Percentiles rank a stretch among this genome's conserved stretches.
Conservation (phyloP, 2,329 filamentous ascomycete species). For the Coniochaeta pulveracea region DNA sequence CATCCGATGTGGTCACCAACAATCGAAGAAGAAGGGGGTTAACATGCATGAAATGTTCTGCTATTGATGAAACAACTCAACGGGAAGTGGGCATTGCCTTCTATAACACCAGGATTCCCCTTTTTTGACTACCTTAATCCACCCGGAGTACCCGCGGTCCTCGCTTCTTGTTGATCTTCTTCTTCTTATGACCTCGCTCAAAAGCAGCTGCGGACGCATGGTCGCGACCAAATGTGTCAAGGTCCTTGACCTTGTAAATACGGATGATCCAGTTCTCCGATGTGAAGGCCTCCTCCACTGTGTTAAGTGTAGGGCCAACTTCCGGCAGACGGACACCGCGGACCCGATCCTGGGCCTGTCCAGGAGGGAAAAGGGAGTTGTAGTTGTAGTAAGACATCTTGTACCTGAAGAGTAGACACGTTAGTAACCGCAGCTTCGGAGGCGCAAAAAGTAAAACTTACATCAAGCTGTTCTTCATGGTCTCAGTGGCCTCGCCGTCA, state of each 20-base stretch:
- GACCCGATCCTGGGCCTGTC: slow-evolving; percentile 84
- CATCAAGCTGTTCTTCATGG: slow-evolving; percentile 99
- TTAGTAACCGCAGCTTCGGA: not conserved
- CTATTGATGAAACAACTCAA: no score
- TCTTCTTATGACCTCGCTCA: slow-evolving; percentile 74
- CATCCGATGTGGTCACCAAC: no score
- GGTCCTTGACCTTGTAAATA: slow-evolving; percentile 99
- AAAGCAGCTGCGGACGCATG: slow-evolving; percentile 61
- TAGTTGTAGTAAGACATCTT: slow-evolving; percentile 99
- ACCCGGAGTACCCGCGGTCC: slow-evolving; percentile 62
- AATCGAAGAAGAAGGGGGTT: no score
- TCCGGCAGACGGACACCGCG: slow-evolving; percentile 73
- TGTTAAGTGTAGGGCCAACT: slow-evolving; percentile 73
- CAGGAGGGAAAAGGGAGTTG: slow-evolving; percentile 78
- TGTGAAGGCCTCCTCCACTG: slow-evolving; percentile 92
- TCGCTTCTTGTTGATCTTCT: slow-evolving; percentile 61
- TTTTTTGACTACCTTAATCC: slow-evolving; percentile 37
- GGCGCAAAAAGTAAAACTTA: slow-evolving; percentile 35
- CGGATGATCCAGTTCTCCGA: slow-evolving; percentile 99
- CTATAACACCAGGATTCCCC: no score
- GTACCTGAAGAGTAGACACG: slow-evolving; percentile 53
- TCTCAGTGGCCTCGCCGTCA: slow-evolving; percentile 83
- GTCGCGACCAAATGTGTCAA: slow-evolving; percentile 90
- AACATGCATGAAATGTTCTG: no score
- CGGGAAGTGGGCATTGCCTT: no score